Conservation (phyloP, 2,329 filamentous ascomycete species). For the Cordyceps javanica region DNA sequence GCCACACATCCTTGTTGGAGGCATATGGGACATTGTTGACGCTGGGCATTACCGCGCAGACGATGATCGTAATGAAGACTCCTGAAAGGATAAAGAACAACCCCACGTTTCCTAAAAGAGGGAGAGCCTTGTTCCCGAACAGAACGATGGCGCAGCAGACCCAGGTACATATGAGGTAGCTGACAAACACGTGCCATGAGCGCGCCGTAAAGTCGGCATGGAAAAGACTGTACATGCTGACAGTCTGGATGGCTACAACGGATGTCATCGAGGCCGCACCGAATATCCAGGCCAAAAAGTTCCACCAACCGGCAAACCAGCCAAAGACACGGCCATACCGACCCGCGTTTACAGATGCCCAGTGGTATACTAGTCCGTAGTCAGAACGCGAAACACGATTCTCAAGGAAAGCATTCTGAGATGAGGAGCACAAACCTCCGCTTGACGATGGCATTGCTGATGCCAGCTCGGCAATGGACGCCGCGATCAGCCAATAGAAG, state of each 20-base stretch:
- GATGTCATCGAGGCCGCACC: slow-evolving; percentile 34
- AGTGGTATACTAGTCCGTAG: slow-evolving; percentile 45
- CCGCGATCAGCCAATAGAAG: slow-evolving; percentile 54
- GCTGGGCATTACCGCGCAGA: slow-evolving; percentile 45
- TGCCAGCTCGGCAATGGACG: slow-evolving; percentile 54
- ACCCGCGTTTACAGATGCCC: slow-evolving; percentile 53
- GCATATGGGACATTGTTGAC: slow-evolving; percentile 22
- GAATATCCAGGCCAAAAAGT: slow-evolving; percentile 36
- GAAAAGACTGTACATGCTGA: slow-evolving; percentile 39
- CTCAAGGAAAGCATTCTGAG: too few species aligned
- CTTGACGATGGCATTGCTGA: slow-evolving; percentile 56
- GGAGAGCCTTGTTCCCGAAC: slow-evolving; percentile 49
- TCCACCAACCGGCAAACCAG: slow-evolving; percentile 42
- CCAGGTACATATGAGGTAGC: slow-evolving; percentile 36
- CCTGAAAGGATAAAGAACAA: slow-evolving; percentile 43
- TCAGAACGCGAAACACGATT: not conserved
- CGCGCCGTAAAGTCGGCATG: slow-evolving; percentile 30
- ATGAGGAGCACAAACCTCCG: slow-evolving; percentile 24
- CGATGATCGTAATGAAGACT: slow-evolving; percentile 48
- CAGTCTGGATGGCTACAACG: slow-evolving; percentile 34
- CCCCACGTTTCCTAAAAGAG: slow-evolving; percentile 47
- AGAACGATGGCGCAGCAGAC: slow-evolving; percentile 35
- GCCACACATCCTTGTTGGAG: slow-evolving; percentile 35
- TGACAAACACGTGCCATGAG: slow-evolving; percentile 39
- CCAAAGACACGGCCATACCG: slow-evolving; percentile 44